Conservation (phyloP, 768 basidiomycete species). For the Calocera cornea region DNA sequence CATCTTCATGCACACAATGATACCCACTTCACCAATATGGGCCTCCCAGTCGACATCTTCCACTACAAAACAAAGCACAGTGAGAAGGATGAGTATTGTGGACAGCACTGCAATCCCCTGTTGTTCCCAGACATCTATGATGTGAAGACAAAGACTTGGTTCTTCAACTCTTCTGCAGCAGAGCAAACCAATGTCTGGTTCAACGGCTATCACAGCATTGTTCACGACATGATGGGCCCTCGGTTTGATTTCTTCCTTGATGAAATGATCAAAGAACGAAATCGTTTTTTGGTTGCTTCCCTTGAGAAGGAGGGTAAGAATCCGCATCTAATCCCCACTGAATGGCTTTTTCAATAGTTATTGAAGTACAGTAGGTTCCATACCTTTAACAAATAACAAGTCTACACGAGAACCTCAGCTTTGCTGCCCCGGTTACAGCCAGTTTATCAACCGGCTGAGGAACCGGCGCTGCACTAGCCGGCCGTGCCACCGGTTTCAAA, state of each 20-base stretch:
- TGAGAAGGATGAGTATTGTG: constrained; percentile 19
- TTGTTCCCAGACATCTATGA: constrained; percentile 21
- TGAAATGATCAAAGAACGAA: constrained; percentile 25
- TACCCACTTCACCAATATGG: constrained; percentile 11
- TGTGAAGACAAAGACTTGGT: constrained; percentile 20
- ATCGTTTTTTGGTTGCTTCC: constrained; percentile 15
- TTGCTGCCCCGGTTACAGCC: no score
- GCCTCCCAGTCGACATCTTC: constrained; percentile 26
- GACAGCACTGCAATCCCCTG: constrained; percentile 22
- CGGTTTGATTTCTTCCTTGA: constrained; percentile 29
- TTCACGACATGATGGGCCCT: constrained; percentile 20
- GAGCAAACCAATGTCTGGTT: constrained; percentile 31
- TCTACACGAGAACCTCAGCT: no score
- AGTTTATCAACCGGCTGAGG: no score
- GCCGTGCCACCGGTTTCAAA: no score
- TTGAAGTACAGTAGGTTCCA: no score
- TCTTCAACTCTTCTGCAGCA: constrained; percentile 27
- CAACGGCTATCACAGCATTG: constrained; percentile 24
- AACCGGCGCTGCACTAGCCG: no score
- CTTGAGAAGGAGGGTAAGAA: not conserved
- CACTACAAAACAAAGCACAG: constrained; percentile 30
- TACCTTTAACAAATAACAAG: no score
- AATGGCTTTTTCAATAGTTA: no score
- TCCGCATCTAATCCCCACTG: not conserved
- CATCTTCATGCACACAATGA: not conserved